phyloP scores from a whole-genome alignment of 148 eudicot genomes.

The Amaranthus palmeri region DNA sequence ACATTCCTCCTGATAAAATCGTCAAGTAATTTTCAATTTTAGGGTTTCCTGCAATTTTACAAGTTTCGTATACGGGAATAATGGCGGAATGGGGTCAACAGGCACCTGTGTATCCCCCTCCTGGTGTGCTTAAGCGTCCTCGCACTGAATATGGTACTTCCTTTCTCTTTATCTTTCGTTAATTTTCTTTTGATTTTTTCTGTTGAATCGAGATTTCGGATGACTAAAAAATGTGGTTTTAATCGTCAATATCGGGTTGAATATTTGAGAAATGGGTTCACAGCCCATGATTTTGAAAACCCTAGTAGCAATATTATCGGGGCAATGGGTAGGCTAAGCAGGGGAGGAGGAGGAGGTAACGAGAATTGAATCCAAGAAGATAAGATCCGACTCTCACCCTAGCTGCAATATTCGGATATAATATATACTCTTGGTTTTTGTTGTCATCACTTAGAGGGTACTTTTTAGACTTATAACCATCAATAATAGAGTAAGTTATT shows the following conservation, averaged over 20 bases:
- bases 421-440: no score
- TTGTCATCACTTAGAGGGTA: no score
- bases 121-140: conserved; percentile 21
- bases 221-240: background rate
- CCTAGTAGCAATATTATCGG: no score
- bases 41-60: background rate
- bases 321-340: no score
- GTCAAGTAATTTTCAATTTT: background rate
- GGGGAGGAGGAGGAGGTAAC: no score
- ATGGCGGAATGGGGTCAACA: conserved; percentile 29
- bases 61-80: background rate
- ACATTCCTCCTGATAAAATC: no score
- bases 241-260: background rate
- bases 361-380: no score
- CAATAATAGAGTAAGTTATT: no score
- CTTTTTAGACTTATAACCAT: no score
- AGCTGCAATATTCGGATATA: no score
- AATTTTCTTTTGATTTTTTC: background rate
- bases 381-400: no score
- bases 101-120: conserved; percentile 16
- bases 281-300: no score
- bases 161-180: background rate
- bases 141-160: conserved; percentile 22
- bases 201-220: background rate
- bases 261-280: background rate